Evolutionary conservation across 2,329 filamentous ascomycete species (phyloP), one percentile per base, ranked within the genome.

Genomic region (Trichocomaceae sp.): DNA sequence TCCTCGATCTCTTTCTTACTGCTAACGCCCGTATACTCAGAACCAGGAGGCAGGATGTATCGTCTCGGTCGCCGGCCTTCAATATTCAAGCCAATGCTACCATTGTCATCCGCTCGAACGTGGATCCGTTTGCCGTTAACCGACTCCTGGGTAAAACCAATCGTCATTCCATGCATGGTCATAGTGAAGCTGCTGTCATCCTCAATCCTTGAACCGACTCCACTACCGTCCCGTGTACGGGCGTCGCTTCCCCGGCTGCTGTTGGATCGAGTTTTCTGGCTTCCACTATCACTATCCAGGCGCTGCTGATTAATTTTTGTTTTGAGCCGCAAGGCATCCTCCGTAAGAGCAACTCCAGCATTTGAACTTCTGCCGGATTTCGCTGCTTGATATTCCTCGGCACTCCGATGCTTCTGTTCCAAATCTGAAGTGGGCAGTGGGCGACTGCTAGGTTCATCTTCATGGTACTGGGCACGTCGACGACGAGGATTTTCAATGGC

Each of bases 331-430:
- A 73, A 56, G 3, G 67, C 63, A 56, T 72, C 71, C 3, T 63
- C 58, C 2, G 69, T 72, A 31, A 70, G 59, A n/a, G 70, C 66
- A 13, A 66, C 53, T 5, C 62, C 58, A 35, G 31, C 13, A 35
- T 10, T 15, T 15, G 31, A 15, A 17, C 60, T 64, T 41, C 53
- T 19, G 29, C 61, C 62, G 5, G 67, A 59, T 23, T 65, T 64
- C 7, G 63, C 60, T n/a, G 67, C 70, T 58, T 74, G 72, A 56
- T 75, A 74, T 52, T 69, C 64, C 58, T 75, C 72, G 4, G 64
- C 67, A 44, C 63, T 66, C 1, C 67, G 64, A 19, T 71, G 66
- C 51, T 69, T 71, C 26, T 71, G 65, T 52, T 72, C 72, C n/a
- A 73, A 37, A 31, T 63, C 63, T 9, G 42, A 50, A 13, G 48